Percentiles rank a stretch among this genome's conserved stretches.
These are phyloP conservation scores for Fusarium sp. DNA, from an alignment of 2,329 filamentous ascomycete genomes.

Conservation along the genomic window DNA sequence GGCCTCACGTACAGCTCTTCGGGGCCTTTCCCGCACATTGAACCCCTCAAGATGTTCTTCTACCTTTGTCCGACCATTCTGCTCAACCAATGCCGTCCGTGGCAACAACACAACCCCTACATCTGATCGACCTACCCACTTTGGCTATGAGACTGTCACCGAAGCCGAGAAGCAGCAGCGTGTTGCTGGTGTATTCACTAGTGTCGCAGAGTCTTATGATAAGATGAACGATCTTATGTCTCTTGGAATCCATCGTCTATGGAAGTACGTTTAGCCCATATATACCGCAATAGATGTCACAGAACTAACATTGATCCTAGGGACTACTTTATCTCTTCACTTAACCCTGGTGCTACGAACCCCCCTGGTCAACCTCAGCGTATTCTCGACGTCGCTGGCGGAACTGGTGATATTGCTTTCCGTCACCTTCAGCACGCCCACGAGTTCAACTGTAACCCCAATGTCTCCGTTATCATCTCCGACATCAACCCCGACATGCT, in stretches of 20 bases:
- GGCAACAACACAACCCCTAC: slow-evolving; percentile 49
- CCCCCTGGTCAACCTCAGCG: slow-evolving; percentile 65
- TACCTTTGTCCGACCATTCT: slow-evolving; percentile 47
- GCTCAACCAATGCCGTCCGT: slow-evolving; percentile 45
- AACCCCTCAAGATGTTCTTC: slow-evolving; percentile 29
- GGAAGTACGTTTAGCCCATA: slow-evolving; percentile 72
- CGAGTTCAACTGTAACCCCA: slow-evolving; percentile 77
- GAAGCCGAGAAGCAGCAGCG: slow-evolving; percentile 78
- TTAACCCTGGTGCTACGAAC: slow-evolving; percentile 80
- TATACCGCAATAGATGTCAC: neutral
- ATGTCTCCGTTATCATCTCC: slow-evolving; percentile 87
- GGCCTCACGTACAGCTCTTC: slow-evolving; percentile 49
- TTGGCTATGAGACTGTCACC: slow-evolving; percentile 88
- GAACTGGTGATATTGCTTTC: slow-evolving; percentile 97
- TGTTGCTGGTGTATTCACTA: slow-evolving; percentile 93
- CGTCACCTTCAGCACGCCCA: slow-evolving; percentile 94
- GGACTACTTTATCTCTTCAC: slow-evolving; percentile 91
- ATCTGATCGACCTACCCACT: slow-evolving; percentile 79
- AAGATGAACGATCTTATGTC: slow-evolving; percentile 99
- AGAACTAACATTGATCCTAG: slow-evolving; percentile 51
- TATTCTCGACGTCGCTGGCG: slow-evolving; percentile 96
- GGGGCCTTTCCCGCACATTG: slow-evolving; percentile 45
- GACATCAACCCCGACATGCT: slow-evolving; percentile 99
- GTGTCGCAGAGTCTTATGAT: slow-evolving; percentile 93
- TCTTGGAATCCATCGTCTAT: slow-evolving; percentile 93